Evolutionary conservation across 331 rosid genomes (phyloP).

Genomic region (Pyracantha coccinea): DNA sequence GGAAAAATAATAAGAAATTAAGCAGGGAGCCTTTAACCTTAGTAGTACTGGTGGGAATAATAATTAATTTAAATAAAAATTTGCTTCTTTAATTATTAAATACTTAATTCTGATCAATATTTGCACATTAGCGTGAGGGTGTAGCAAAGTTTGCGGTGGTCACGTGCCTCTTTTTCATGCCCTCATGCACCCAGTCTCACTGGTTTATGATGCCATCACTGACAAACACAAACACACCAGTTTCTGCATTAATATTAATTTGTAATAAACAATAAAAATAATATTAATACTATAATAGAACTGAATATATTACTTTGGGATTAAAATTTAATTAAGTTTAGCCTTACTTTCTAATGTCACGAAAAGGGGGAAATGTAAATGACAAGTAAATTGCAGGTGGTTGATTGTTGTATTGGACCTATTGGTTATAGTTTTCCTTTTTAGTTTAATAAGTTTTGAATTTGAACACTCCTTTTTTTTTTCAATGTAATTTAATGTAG

Average conservation of each 20-base stretch:
- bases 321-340: too few species aligned
- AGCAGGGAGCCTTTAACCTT: neutral
- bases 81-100: neutral
- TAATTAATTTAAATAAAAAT: neutral
- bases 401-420: too few species aligned
- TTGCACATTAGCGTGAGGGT: slow-evolving; percentile 1
- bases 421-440: too few species aligned
- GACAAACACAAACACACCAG: neutral
- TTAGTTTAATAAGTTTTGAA: too few species aligned
- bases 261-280: neutral
- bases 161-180: slow-evolving; percentile 38
- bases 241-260: neutral
- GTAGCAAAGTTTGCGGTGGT: slow-evolving; percentile 51
- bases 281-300: neutral
- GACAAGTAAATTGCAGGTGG: too few species aligned
- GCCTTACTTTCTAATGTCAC: too few species aligned
- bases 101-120: neutral
- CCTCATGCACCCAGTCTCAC: slow-evolving; percentile 18
- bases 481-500: too few species aligned
- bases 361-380: too few species aligned
- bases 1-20: neutral
- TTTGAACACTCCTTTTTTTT: too few species aligned
- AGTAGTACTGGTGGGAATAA: slow-evolving; percentile 1
- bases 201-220: slow-evolving; percentile 12
- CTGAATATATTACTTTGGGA: neutral